phyloP scores from a whole-genome alignment of 331 rosid genomes.

The Prunus yedoensis region DNA sequence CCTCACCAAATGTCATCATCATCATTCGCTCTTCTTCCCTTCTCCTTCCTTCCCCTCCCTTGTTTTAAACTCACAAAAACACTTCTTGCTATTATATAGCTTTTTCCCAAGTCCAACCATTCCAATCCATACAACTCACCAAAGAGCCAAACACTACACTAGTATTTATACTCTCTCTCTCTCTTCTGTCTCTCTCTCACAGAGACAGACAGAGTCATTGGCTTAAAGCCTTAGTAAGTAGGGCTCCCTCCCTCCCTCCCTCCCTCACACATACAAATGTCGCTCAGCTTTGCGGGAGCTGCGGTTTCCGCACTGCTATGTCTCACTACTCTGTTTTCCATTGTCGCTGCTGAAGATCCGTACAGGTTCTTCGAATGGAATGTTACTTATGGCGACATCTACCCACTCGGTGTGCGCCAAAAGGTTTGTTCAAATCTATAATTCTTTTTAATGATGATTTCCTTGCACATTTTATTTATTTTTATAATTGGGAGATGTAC shows the following conservation, averaged over 20 bases:
- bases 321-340: constrained; percentile 40
- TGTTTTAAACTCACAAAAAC: neutral
- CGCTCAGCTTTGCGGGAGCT: constrained; percentile 36
- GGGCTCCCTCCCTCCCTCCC: too few species aligned
- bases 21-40: too few species aligned
- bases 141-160: too few species aligned
- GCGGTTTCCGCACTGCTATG: constrained; percentile 31
- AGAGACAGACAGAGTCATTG: neutral
- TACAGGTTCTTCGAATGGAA: constrained; percentile 92
- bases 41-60: neutral
- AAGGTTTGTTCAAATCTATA: constrained; percentile 42
- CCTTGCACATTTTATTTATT: too few species aligned
- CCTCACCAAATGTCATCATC: constrained; percentile 23
- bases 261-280: constrained; percentile 33
- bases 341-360: constrained; percentile 81
- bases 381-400: constrained; percentile 85
- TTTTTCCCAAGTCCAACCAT: neutral
- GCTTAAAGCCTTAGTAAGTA: neutral
- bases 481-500: too few species aligned
- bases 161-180: too few species aligned
- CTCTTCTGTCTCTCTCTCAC: too few species aligned
- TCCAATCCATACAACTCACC: neutral
- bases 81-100: neutral
- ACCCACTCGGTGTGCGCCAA: constrained; percentile 94
- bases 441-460: too few species aligned